Evolutionary conservation across 805 yeast genomes (phyloP), one percentile per base, ranked within the genome.

Genomic region (Metschnikowia santaceciliae): DNA sequence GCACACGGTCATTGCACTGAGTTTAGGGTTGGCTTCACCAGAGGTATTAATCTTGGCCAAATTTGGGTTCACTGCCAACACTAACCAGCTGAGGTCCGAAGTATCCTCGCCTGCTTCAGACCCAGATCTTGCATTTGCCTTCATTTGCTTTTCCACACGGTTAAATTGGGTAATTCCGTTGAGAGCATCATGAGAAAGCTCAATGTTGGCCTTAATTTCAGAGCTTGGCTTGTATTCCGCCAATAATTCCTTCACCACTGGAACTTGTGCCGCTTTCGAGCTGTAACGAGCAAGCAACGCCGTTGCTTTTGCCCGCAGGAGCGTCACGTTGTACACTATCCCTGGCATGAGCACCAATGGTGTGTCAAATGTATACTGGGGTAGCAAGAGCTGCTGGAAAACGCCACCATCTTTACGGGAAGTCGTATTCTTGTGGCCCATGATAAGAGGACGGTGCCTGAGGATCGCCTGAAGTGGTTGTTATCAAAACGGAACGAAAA

Each of bases 281-380:
- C 70, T 61, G 60, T 68, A 80, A 26, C 77, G 69, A 20, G 73
- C 67, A 40, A 82, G 64, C 17, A 82, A 62, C 3, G 75, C 69
- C 10, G 77, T 71, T 1, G 82, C 84, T 47, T 75, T 72, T 48
- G 69, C 65, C 48, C 75, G 68, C 15, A 75, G 64, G 48, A 82
- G 77, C 1, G 80, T 70, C n/a, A 83, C 79, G 50, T 80, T 77
- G 64, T 83, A 84, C 22, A 82, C 71, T 38, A 83, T 77, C 0
- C 88, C 88, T 1, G 90, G 88, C 7, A 83, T 59, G 32, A 82
- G 72, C 13, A 84, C 80, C 47, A 73, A 60, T 53, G 71, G 67
- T 40, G 77, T 71, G 54, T 74, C 78, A 20, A 74, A 56, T 44
- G 64, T 68, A 59, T 73, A 73, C 39, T 69, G 67, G 45, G 78